These are phyloP conservation scores for Nematocida sp. DNA, from an alignment of 371 early-diverging fungal species.

Conservation along the genomic window DNA sequence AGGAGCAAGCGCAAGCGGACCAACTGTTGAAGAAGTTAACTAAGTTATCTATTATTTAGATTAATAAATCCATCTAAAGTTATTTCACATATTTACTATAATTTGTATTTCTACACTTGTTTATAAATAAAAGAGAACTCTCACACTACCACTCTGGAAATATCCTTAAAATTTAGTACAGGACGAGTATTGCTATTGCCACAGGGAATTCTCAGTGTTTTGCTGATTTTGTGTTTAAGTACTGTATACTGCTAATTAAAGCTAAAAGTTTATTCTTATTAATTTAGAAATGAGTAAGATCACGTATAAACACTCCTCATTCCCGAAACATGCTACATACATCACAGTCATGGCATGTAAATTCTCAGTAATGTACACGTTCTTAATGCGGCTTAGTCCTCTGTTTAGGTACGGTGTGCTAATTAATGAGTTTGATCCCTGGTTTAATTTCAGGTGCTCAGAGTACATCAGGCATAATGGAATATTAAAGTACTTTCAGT, in stretches of 20 bases:
- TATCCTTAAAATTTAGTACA: too few relatives aligned
- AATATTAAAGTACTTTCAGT: constrained; percentile 91
- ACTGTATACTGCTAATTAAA: too few relatives aligned
- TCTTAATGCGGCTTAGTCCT: constrained; percentile 77
- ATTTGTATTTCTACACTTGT: background rate
- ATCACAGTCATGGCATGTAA: background rate
- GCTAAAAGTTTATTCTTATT: too few relatives aligned
- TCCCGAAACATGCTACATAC: background rate
- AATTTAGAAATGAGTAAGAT: background rate
- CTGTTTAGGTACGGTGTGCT: constrained; percentile 84
- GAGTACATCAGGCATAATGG: constrained; percentile 85
- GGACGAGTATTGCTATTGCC: too few relatives aligned
- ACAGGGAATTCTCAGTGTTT: too few relatives aligned
- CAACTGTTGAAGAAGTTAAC: constrained; percentile 57
- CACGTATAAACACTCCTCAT: background rate
- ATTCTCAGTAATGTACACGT: background rate
- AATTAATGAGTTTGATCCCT: constrained; percentile 98
- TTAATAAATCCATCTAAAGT: constrained; percentile 9
- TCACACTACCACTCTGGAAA: too few relatives aligned
- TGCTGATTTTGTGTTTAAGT: too few relatives aligned
- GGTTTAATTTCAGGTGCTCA: constrained; percentile 95
- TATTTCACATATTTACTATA: background rate
- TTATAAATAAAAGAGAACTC: background rate
- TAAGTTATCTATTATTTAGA: constrained; percentile 13
- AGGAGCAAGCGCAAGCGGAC: constrained; percentile 19